Percentiles rank a stretch among this genome's conserved stretches.
Evolutionary conservation across 2,329 filamentous ascomycete species (phyloP).

Genomic region (Waltergamsia citrina): DNA sequence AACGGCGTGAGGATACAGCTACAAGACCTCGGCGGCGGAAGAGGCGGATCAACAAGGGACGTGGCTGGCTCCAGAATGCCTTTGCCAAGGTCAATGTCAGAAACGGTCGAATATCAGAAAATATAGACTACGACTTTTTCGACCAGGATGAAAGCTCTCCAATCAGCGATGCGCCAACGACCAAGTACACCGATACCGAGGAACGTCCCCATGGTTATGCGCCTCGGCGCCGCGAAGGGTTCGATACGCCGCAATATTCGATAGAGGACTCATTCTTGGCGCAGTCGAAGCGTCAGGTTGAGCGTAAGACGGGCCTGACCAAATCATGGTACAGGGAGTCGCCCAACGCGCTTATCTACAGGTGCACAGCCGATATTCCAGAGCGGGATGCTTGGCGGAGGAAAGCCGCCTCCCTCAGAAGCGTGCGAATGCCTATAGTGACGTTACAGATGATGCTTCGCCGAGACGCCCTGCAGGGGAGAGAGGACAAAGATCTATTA

Average conservation of each 20-base stretch:
- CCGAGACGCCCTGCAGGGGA: background rate
- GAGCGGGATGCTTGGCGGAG: background rate
- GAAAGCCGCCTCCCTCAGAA: constrained; percentile 1
- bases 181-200: too few species aligned
- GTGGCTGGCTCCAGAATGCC: too few species aligned
- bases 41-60: too few species aligned
- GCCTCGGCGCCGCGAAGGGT: background rate
- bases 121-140: background rate
- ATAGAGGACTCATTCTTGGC: too few species aligned
- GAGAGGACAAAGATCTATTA: background rate
- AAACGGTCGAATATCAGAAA: background rate
- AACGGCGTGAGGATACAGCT: too few species aligned
- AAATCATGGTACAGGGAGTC: background rate
- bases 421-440: background rate
- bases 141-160: background rate
- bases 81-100: background rate
- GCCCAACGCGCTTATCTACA: background rate
- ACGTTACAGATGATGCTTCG: constrained; percentile 5
- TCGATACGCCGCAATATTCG: background rate
- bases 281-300: too few species aligned
- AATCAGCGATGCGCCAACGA: too few species aligned
- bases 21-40: too few species aligned
- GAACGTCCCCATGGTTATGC: background rate
- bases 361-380: background rate
- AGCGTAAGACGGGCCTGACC: background rate